These are phyloP conservation scores for Mortierella sp. DNA, from an alignment of 371 early-diverging fungal species.

Conservation along the genomic window DNA sequence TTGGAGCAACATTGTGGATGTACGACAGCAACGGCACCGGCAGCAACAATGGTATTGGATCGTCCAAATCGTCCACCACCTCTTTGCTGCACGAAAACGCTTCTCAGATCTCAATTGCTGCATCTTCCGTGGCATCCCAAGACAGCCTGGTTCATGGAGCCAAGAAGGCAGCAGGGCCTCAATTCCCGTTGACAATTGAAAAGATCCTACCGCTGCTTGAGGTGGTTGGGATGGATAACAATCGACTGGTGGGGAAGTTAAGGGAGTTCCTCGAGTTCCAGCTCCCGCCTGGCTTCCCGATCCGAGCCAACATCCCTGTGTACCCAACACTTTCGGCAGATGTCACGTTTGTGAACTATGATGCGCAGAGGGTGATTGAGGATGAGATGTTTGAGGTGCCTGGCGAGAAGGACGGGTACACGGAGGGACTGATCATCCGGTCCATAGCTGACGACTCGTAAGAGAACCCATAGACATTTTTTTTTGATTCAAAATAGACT, in stretches of 20 bases:
- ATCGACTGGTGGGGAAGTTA: conserved; percentile 51
- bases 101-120: conserved; percentile 10
- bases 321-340: conserved; percentile 51
- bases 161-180: conserved; percentile 2
- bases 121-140: conserved; percentile 5
- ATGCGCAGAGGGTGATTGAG: conserved; percentile 39
- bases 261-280: conserved; percentile 49
- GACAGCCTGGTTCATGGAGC: conserved; percentile 3
- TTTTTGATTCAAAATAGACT: too few species aligned
- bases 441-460: conserved; percentile 38
- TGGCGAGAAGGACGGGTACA: conserved; percentile 24
- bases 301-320: conserved; percentile 52
- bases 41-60: too few species aligned
- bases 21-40: conserved; percentile 27
- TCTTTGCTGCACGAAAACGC: conserved; percentile 6
- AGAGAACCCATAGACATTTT: too few species aligned
- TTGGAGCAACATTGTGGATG: conserved; percentile 56
- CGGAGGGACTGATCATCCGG: conserved; percentile 41
- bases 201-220: conserved; percentile 45
- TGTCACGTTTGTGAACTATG: conserved; percentile 53
- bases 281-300: conserved; percentile 53
- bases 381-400: conserved; percentile 45
- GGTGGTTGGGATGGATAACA: conserved; percentile 54
- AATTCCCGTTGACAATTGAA: conserved; percentile 51
- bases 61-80: neutral